Evolutionary conservation across 306 rosid species (phyloP), one percentile per base, ranked within the genome.

Genomic region (Vachellia pachyceras): DNA sequence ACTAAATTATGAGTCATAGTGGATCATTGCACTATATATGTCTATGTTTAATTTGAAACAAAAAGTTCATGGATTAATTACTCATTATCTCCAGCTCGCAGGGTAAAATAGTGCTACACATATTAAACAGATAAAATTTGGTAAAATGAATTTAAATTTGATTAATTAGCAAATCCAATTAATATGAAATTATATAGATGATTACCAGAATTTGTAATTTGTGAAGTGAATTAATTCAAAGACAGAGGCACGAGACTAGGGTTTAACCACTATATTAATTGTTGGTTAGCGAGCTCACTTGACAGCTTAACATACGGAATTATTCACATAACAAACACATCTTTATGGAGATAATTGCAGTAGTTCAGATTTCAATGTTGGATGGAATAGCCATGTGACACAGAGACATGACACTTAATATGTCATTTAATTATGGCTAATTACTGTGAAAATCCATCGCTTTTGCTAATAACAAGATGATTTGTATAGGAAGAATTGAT

Each of bases 281-380:
- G 58, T 71, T 71, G 1, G 60, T 71, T 71, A 71, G 60, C 76
- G 5, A 13, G 23, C 7, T 71, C 35, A 2, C 22, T 55, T 39
- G 78, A 75, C 78, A 75, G 39, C 78, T 75, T 39, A 75, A 72
- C 76, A 33, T 12, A 6, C 33, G 18, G 9, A 49, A 14, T 46
- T 46, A 46, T 29, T 3, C 15, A 6, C 76, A 47, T 25, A 72
- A 72, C 76, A 6, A 72, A 46, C 76, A 71, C 42, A 25, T 45
- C n/a, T n/a, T n/a, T 33, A 14, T 46, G 1, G 76, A 35, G 76
- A 47, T 72, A 49, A 75, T 37, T 37, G 47, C 41, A 60, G 78
- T 75, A 22, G 78, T 75, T 75, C 35, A 75, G 39, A 57, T 23
- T 75, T 75, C 69, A 75, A 75, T 57, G 69, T 75, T 37, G 33